phyloP scores from a whole-genome alignment of 75 land plant species.

The Adiantum capillusveneris region DNA sequence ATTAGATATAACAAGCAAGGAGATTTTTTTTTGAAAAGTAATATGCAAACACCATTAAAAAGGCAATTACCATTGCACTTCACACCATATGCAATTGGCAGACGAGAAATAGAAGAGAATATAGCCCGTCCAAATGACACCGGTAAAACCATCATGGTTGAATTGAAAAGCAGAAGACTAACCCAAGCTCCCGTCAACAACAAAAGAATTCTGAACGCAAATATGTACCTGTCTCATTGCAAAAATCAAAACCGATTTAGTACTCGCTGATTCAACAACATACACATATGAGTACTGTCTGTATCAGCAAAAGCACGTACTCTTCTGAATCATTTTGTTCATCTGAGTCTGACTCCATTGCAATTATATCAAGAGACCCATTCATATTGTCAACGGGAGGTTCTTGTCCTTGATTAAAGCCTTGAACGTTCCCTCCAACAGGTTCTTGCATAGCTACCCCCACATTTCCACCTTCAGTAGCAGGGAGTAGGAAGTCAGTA shows the following conservation, averaged over 20 bases:
- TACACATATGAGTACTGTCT: too few relatives aligned
- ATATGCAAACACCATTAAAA: too few relatives aligned
- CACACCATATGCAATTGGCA: constrained; percentile 85
- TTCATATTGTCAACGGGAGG: constrained; percentile 18
- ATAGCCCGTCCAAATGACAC: constrained; percentile 75
- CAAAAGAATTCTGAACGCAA: constrained; percentile 76
- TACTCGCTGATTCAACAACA: too few relatives aligned
- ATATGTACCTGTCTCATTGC: constrained; percentile 47
- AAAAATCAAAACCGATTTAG: too few relatives aligned
- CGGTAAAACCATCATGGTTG: constrained; percentile 76
- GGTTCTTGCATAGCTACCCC: constrained; percentile 39
- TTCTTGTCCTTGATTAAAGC: constrained; percentile 11
- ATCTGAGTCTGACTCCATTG: constrained; percentile 49
- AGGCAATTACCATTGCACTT: constrained; percentile 86
- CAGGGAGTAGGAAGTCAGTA: constrained; percentile 69
- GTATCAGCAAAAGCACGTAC: constrained; percentile 29
- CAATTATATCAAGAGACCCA: constrained; percentile 9
- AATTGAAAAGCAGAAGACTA: constrained; percentile 76
- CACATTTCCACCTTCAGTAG: constrained; percentile 44
- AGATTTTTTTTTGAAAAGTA: too few relatives aligned
- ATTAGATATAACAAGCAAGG: too few relatives aligned
- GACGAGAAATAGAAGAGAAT: constrained; percentile 68
- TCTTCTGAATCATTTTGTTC: constrained; percentile 72
- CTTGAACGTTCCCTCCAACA: constrained; percentile 23
- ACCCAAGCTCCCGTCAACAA: constrained; percentile 87